These are phyloP conservation scores for Colletotrichum brevisporum DNA, from an alignment of 2,329 filamentous ascomycete species.

Conservation along the genomic window DNA sequence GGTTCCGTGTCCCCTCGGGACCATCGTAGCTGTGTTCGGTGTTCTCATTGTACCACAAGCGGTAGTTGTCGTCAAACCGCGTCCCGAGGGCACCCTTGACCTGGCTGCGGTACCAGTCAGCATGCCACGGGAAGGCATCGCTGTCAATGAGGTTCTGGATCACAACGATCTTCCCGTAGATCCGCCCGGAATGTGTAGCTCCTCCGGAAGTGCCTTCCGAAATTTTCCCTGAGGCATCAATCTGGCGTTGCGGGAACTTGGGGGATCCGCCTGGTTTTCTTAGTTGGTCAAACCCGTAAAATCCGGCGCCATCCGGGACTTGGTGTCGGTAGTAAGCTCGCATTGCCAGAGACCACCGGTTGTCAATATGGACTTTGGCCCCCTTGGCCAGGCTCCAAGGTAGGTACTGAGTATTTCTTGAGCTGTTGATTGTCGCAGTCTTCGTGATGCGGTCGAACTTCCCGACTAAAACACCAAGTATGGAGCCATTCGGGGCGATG, in stretches of 20 bases:
- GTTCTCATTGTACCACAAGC: constrained; percentile 43
- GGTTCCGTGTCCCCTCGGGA: not conserved
- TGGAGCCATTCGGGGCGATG: not conserved
- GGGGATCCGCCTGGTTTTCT: constrained; percentile 30
- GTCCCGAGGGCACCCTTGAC: constrained; percentile 35
- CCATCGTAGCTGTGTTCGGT: constrained; percentile 41
- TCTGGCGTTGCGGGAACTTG: constrained; percentile 36
- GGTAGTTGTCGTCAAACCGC: constrained; percentile 39
- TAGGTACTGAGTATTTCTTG: not conserved
- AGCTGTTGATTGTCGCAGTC: not conserved
- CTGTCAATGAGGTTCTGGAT: constrained; percentile 43
- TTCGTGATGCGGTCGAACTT: not conserved
- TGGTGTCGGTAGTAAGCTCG: constrained; percentile 40
- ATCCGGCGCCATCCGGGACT: constrained; percentile 25
- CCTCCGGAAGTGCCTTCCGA: constrained; percentile 17
- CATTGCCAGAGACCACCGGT: constrained; percentile 36
- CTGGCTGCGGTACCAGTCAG: constrained; percentile 44
- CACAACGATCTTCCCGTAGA: constrained; percentile 43
- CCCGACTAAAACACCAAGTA: not conserved
- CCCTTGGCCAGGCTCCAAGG: not conserved
- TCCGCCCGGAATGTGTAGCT: constrained; percentile 32
- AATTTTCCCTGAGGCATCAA: constrained; percentile 5
- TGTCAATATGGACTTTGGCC: constrained; percentile 21
- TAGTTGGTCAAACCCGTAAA: constrained; percentile 42
- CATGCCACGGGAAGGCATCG: constrained; percentile 45